Base-by-base conservation (phyloP, 1,139 yeast genomes). In the Candida tunisiensis region DNA sequence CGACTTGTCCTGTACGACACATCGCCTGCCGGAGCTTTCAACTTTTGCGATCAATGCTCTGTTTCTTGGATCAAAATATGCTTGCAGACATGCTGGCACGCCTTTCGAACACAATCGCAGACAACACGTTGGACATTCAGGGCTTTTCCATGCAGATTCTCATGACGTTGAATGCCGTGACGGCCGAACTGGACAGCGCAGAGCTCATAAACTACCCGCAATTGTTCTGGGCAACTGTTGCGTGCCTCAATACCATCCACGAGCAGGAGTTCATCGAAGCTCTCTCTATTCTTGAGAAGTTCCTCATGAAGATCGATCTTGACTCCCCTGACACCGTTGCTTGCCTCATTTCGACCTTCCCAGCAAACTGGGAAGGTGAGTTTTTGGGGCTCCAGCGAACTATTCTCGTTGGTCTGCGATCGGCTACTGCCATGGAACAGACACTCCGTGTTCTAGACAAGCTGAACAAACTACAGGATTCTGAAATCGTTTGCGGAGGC, bases 111-210 rank as follows among this genome's bases (percentile, higher is more conserved):
- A 91, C 99, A 0, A 75, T 91, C 10, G 72, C 95, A 1, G 99
- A 91, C 48, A 80, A 73, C 23, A 70, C 83, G 8, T 58, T 67
- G 2, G 98, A 88, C 42, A 85, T 88, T 26, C 98, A 88, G 51
- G 95, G 95, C 1, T 91, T 91, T 52, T 77, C 96, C 0, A 79
- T 91, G 91, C 98, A 91, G 53, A 88, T 88, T 31, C 56, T 91
- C 35, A 85, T 85, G 95, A 88, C 98, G 0, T 53, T 88, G 39
- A 82, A 85, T 53, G 93, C 95, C 0, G 72, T 83, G 11, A 77
- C 91, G 1, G 91, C 93, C 0, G 92, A 82, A 41, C 57, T 83
- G 26, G 78, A 73, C 37, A 64, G 88, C 4, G 80, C 69, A 24
- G 77, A 79, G 37, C 55, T 88, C 35, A 74, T 79, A 33, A 80